A percentile compares a stretch with the other conserved stretches of the same genome.
These are phyloP conservation scores for Ceratobasidium sp. DNA, from an alignment of 1,284 basidiomycete species.

Conservation along the genomic window DNA sequence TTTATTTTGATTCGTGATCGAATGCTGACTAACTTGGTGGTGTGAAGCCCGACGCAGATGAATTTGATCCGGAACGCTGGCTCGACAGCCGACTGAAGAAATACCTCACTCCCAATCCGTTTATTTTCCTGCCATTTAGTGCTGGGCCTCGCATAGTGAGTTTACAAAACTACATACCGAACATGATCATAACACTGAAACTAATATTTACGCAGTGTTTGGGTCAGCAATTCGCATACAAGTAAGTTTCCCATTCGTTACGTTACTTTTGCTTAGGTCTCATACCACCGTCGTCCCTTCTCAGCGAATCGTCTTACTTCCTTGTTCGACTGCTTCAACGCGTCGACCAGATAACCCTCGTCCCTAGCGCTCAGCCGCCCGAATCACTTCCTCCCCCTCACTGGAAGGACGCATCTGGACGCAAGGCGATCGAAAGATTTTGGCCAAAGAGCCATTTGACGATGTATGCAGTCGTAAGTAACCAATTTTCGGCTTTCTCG, in stretches of 20 bases:
- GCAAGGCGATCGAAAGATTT: slow-evolving; percentile 58
- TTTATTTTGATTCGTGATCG: no score
- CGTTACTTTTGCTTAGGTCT: slow-evolving; percentile 52
- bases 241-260: slow-evolving; percentile 42
- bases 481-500: no score
- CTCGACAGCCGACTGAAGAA: slow-evolving; percentile 63
- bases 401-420: slow-evolving; percentile 54
- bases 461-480: slow-evolving; percentile 57
- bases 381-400: slow-evolving; percentile 53
- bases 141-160: slow-evolving; percentile 58
- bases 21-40: not conserved
- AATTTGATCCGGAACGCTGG: slow-evolving; percentile 71
- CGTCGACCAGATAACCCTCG: slow-evolving; percentile 61
- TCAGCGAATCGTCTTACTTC: slow-evolving; percentile 59
- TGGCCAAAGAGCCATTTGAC: slow-evolving; percentile 57
- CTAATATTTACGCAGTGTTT: slow-evolving; percentile 55
- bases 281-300: slow-evolving; percentile 45
- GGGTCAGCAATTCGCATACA: slow-evolving; percentile 63
- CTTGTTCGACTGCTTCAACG: slow-evolving; percentile 60
- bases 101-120: slow-evolving; percentile 66
- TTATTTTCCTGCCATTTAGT: slow-evolving; percentile 71
- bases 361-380: slow-evolving; percentile 57
- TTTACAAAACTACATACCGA: not conserved
- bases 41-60: slow-evolving; percentile 52
- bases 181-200: not conserved